Conservation (phyloP, 1,139 yeast genomes). For the Blastobotrys illinoisensis region DNA sequence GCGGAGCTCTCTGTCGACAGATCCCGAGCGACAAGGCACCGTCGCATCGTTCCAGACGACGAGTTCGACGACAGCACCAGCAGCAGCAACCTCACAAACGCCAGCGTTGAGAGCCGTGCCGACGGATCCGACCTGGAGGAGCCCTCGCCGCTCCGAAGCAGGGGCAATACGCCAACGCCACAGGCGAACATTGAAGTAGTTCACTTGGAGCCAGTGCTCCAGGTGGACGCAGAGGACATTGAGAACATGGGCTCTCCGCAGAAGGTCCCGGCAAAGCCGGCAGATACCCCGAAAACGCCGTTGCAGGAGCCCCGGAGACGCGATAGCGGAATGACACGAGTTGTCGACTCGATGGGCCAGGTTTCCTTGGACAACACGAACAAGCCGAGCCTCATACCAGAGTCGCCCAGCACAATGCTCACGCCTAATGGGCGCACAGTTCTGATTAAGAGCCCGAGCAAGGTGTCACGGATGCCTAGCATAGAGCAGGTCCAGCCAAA, state of each 20-base stretch:
- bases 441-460: background rate
- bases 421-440: background rate
- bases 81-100: background rate
- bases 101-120: background rate
- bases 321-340: background rate
- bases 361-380: background rate
- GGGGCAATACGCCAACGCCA: background rate
- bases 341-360: background rate
- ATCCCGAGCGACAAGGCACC: background rate
- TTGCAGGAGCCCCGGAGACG: background rate
- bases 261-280: background rate
- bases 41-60: background rate
- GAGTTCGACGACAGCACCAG: background rate
- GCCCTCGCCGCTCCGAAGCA: background rate
- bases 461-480: background rate
- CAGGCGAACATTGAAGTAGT: background rate
- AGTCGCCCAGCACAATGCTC: background rate
- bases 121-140: background rate
- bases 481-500: conserved; percentile 11
- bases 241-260: background rate
- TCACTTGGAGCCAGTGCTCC: background rate
- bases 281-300: background rate
- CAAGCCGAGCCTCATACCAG: background rate
- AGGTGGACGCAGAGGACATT: background rate
- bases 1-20: background rate